Percentiles rank a stretch among this genome's conserved stretches.
Evolutionary conservation across 2,329 filamentous ascomycete genomes (phyloP).

Genomic region (Emergomyces orientalis): DNA sequence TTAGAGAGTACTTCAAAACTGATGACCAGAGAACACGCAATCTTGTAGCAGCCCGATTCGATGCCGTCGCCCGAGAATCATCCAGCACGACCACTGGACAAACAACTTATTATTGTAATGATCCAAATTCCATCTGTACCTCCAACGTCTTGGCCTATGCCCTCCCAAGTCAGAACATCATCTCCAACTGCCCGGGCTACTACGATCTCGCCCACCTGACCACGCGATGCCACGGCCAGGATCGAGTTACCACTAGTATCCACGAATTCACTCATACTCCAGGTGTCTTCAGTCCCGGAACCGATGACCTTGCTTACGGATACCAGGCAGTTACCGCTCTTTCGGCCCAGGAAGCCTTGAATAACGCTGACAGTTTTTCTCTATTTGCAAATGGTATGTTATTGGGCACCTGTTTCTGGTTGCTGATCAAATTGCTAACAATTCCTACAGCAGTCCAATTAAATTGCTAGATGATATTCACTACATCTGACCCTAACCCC

Average conservation of each 20-base stretch:
- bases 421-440: neutral
- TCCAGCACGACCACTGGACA: slow-evolving; percentile 40
- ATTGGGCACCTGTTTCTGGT: neutral
- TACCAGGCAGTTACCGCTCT: slow-evolving; percentile 44
- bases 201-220: slow-evolving; percentile 43
- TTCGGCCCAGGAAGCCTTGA: slow-evolving; percentile 43
- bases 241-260: slow-evolving; percentile 55
- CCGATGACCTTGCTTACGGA: slow-evolving; percentile 50
- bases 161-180: slow-evolving; percentile 43
- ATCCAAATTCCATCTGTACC: slow-evolving; percentile 46
- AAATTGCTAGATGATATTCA: slow-evolving; percentile 7
- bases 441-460: slow-evolving; percentile 9
- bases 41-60: slow-evolving; percentile 45
- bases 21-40: slow-evolving; percentile 38
- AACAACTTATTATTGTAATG: slow-evolving; percentile 51
- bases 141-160: slow-evolving; percentile 53
- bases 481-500: neutral
- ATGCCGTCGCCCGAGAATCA: slow-evolving; percentile 48
- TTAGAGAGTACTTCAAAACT: slow-evolving; percentile 57
- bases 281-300: slow-evolving; percentile 46
- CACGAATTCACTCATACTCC: slow-evolving; percentile 59
- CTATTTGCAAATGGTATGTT: slow-evolving; percentile 43
- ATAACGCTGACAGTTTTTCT: slow-evolving; percentile 56
- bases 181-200: slow-evolving; percentile 56
- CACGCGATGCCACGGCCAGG: slow-evolving; percentile 51